Percentiles rank a stretch among this genome's conserved stretches.
Conservation (phyloP, 495 filamentous ascomycete genomes). For the Penicillium atrosanguineum region DNA sequence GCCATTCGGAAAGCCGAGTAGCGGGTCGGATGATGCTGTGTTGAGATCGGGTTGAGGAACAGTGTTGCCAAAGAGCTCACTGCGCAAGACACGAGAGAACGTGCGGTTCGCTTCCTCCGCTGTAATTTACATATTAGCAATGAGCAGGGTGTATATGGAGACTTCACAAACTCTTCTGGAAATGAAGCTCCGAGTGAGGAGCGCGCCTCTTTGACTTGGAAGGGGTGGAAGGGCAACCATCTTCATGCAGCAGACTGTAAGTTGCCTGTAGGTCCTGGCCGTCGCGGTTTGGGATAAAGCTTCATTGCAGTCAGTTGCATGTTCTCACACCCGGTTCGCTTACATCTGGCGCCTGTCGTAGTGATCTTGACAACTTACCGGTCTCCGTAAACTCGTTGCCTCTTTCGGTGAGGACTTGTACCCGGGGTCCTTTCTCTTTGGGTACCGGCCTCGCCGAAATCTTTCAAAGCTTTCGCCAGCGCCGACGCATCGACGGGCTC, state of each 20-base stretch:
- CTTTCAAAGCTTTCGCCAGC: conserved; percentile 61
- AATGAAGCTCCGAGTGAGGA: conserved; percentile 87
- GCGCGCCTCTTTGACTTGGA: conserved; percentile 79
- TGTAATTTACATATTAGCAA: conserved; percentile 49
- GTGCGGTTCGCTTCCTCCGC: conserved; percentile 92
- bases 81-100: conserved; percentile 82
- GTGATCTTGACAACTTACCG: conserved; percentile 49
- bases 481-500: conserved; percentile 60
- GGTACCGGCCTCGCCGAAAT: conserved; percentile 59
- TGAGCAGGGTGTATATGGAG: background rate
- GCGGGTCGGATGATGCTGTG: conserved; percentile 60
- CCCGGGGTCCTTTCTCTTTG: conserved; percentile 67
- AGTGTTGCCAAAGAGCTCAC: conserved; percentile 85
- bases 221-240: conserved; percentile 87
- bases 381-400: conserved; percentile 82
- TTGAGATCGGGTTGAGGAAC: conserved; percentile 79
- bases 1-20: conserved; percentile 55
- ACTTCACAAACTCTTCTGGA: conserved; percentile 75
- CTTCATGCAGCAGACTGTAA: conserved; percentile 85
- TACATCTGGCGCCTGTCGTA: conserved; percentile 8
- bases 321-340: background rate
- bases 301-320: conserved; percentile 30
- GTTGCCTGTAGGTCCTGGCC: conserved; percentile 91
- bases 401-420: conserved; percentile 80
- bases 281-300: conserved; percentile 93